Conservation (phyloP, 768 basidiomycete genomes). For the Kwoniella europaea region DNA sequence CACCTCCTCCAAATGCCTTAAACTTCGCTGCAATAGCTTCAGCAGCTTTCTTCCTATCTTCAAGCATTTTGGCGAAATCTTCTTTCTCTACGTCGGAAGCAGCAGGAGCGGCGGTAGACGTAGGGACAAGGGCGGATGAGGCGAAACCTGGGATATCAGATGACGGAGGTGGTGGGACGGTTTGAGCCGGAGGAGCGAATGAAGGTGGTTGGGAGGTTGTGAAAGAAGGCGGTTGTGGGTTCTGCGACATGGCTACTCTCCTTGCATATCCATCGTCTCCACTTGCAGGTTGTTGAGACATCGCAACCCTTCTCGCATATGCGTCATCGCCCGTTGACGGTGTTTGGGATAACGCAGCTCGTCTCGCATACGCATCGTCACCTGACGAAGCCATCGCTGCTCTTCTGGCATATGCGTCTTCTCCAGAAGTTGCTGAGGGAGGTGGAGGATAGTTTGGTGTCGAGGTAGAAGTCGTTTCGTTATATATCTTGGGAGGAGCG, state of each 20-base stretch:
- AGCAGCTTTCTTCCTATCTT: constrained; percentile 50
- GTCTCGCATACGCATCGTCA: constrained; percentile 34
- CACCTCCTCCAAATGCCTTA: constrained; percentile 33
- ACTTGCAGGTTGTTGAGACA: constrained; percentile 43
- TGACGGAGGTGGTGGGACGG: constrained; percentile 1
- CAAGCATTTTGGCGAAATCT: constrained; percentile 42
- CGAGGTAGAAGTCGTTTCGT: constrained; percentile 7
- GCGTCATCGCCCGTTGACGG: constrained; percentile 48
- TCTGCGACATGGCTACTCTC: constrained; percentile 43
- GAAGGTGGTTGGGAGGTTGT: constrained; percentile 7
- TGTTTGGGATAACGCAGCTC: constrained; percentile 29
- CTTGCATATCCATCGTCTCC: constrained; percentile 51
- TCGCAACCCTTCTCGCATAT: constrained; percentile 41
- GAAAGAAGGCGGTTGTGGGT: constrained; percentile 18
- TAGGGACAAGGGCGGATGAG: background rate
- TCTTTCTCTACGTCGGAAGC: constrained; percentile 1
- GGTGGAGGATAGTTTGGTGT: constrained; percentile 21
- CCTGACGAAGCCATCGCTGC: constrained; percentile 36
- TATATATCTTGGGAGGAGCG: constrained; percentile 44
- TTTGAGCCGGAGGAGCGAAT: constrained; percentile 11
- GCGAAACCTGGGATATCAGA: constrained; percentile 32
- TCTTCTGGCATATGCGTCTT: constrained; percentile 49
- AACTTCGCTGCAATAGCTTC: constrained; percentile 55
- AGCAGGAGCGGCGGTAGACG: background rate
- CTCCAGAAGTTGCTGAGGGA: constrained; percentile 29